phyloP scores from a whole-genome alignment of 1,139 yeast genomes.

The Spathaspora sp. region DNA sequence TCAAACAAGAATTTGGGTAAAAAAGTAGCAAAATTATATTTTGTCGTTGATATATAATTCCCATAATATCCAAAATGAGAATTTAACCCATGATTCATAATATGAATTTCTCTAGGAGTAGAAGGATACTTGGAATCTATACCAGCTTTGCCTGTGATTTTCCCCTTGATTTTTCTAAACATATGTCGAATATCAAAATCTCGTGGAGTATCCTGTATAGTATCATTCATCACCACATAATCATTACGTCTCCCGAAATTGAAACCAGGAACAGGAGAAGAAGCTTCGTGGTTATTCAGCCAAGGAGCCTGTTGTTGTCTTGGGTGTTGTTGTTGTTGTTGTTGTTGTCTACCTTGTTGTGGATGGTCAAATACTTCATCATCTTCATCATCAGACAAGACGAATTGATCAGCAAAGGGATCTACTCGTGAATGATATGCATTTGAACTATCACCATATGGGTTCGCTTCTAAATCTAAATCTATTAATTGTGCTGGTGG shows the following conservation, averaged over 20 bases:
- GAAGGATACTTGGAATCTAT: constrained; percentile 6
- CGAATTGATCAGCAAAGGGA: constrained; percentile 27
- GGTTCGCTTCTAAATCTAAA: constrained; percentile 22
- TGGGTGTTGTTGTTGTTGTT: constrained; percentile 5
- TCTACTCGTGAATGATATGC: constrained; percentile 11
- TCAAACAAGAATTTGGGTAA: constrained; percentile 92
- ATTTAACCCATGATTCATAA: constrained; percentile 64
- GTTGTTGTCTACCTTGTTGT: not conserved
- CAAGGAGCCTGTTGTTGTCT: constrained; percentile 24
- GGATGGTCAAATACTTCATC: constrained; percentile 9
- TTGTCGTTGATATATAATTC: constrained; percentile 94
- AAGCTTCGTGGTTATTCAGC: constrained; percentile 20
- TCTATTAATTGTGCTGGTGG: constrained; percentile 15
- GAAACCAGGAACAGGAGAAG: constrained; percentile 4
- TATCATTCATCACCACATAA: constrained; percentile 24
- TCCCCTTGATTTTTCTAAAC: constrained; percentile 22
- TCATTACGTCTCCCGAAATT: constrained; percentile 10
- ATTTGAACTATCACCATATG: constrained; percentile 11
- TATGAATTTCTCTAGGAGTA: constrained; percentile 64
- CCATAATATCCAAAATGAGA: constrained; percentile 60
- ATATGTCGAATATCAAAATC: constrained; percentile 61
- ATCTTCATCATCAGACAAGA: constrained; percentile 36
- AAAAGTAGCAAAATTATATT: constrained; percentile 91
- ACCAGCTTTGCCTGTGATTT: constrained; percentile 9
- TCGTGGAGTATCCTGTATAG: constrained; percentile 12